A percentile compares a stretch with the other conserved stretches of the same genome.
These are phyloP conservation scores for Pythium scleroteichum DNA, from an alignment of 352 stramenopile species.

Conservation along the genomic window DNA sequence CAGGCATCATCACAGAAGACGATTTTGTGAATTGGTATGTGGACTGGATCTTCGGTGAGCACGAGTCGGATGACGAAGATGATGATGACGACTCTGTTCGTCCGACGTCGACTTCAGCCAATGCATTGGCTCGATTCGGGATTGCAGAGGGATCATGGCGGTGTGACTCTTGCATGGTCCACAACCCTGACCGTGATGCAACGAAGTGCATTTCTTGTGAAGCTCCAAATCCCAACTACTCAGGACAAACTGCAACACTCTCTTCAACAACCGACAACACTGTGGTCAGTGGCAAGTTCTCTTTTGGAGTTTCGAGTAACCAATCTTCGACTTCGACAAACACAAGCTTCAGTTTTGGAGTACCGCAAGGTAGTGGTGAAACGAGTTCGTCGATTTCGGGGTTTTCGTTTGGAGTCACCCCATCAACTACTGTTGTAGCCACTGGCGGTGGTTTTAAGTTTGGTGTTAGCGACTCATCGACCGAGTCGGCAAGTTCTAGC, in stretches of 20 bases:
- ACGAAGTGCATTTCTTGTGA: slow-evolving; percentile 35
- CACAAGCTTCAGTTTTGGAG: slow-evolving; percentile 21
- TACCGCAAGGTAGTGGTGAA: not conserved
- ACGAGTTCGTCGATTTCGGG: not conserved
- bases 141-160: slow-evolving; percentile 35
- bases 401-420: slow-evolving; percentile 21
- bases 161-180: slow-evolving; percentile 33
- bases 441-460: not conserved
- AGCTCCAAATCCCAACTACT: slow-evolving; percentile 33
- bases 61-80: slow-evolving; percentile 42
- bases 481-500: not conserved
- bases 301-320: slow-evolving; percentile 14
- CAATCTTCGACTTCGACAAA: not conserved
- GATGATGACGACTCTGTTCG: slow-evolving; percentile 7
- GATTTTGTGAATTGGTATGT: slow-evolving; percentile 34
- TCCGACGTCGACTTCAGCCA: slow-evolving; percentile 1
- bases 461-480: not conserved
- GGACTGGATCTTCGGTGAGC: slow-evolving; percentile 33
- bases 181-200: slow-evolving; percentile 24
- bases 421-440: not conserved
- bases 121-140: slow-evolving; percentile 25
- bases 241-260: not conserved
- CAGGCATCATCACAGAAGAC: slow-evolving; percentile 21
- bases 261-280: not conserved
- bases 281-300: not conserved